Evolutionary conservation across 768 basidiomycete genomes (phyloP).

Genomic region (Macrolepiota dolichaula): DNA sequence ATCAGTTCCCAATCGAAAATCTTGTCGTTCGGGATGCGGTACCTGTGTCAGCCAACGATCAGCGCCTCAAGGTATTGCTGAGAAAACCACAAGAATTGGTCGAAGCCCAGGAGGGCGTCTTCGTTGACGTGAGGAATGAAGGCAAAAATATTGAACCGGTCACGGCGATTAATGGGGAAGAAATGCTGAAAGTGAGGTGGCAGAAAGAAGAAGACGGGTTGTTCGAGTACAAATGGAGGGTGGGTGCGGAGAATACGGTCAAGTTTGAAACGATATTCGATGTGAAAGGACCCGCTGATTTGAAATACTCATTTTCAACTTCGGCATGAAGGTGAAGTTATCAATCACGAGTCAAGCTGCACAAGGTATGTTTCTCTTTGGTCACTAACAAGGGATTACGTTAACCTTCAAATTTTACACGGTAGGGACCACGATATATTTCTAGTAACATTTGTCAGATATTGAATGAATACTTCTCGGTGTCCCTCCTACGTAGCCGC

Average conservation of each 20-base stretch:
- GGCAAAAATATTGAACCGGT: not conserved
- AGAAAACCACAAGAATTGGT: conserved; percentile 44
- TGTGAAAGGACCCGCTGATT: not conserved
- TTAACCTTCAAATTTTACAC: not conserved
- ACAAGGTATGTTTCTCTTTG: not conserved
- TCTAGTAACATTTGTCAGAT: not conserved
- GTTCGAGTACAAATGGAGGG: conserved; percentile 43
- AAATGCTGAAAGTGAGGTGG: conserved; percentile 25
- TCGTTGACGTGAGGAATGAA: conserved; percentile 15
- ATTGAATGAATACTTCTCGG: not conserved
- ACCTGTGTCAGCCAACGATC: conserved; percentile 34
- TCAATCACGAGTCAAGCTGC: not conserved
- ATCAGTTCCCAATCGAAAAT: conserved; percentile 38
- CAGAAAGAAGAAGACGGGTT: conserved; percentile 23
- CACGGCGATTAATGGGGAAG: not conserved
- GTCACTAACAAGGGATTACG: not conserved
- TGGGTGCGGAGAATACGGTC: conserved; percentile 12
- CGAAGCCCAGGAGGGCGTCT: conserved; percentile 38
- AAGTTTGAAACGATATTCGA: conserved; percentile 50
- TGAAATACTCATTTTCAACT: not conserved
- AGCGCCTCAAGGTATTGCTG: conserved; percentile 41
- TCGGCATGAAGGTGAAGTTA: not conserved
- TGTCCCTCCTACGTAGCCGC: too few relatives aligned
- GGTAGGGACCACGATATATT: not conserved
- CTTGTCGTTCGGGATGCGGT: conserved; percentile 47